Evolutionary conservation across 768 basidiomycete species (phyloP).

Genomic region (Chlorophyllum brunneum): DNA sequence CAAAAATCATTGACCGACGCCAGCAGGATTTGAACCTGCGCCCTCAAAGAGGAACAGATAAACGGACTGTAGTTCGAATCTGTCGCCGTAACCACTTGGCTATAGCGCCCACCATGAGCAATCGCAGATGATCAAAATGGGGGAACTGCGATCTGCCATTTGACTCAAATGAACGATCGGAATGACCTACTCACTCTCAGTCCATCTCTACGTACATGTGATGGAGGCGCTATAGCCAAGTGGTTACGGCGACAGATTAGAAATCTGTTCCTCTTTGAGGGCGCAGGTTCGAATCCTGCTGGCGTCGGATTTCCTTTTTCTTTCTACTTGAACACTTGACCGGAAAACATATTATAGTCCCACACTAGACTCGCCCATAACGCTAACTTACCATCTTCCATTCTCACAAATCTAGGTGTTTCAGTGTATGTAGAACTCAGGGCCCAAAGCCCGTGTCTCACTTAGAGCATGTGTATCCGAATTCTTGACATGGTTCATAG

Average conservation of each 20-base stretch:
- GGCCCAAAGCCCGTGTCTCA: too few species aligned
- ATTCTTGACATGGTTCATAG: neutral
- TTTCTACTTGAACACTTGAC: too few species aligned
- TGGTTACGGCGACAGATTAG: constrained; percentile 80
- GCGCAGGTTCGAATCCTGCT: constrained; percentile 46
- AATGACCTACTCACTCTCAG: too few species aligned
- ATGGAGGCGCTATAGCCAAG: constrained; percentile 68
- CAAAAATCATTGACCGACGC: constrained; percentile 8
- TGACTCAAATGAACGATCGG: too few species aligned
- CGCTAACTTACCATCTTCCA: too few species aligned
- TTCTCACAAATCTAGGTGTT: too few species aligned
- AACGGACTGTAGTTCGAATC: constrained; percentile 48
- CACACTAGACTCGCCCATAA: too few species aligned
- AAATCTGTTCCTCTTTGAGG: constrained; percentile 68
- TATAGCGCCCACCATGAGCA: constrained; percentile 49
- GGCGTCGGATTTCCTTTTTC: constrained; percentile 12
- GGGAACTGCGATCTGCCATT: too few species aligned
- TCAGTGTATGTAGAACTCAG: too few species aligned
- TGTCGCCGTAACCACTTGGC: constrained; percentile 80
- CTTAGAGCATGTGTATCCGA: too few species aligned
- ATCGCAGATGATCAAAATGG: neutral
- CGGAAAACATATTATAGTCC: too few species aligned
- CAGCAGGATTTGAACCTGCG: constrained; percentile 43
- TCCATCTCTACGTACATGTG: too few species aligned
- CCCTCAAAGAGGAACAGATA: constrained; percentile 67